Conservation (phyloP, 768 basidiomycete species). For the Austroboletus eburneus region DNA sequence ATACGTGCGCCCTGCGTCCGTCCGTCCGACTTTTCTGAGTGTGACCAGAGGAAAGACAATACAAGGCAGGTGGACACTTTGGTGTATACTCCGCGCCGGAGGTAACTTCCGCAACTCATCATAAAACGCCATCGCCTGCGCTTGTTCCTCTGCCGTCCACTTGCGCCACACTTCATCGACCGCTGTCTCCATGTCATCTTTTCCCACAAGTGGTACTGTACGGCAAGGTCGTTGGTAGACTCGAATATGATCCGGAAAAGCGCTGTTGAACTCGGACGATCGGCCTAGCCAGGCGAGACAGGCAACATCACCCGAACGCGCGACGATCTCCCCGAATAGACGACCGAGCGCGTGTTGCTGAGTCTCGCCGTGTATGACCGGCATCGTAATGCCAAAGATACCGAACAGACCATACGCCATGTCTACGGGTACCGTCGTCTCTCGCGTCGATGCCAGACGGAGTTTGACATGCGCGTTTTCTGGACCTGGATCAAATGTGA, state of each 20-base stretch:
- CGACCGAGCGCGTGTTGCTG: slow-evolving; percentile 21
- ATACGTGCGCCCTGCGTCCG: slow-evolving; percentile 2
- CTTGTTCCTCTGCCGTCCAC: slow-evolving; percentile 5
- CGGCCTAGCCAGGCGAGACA: slow-evolving; percentile 18
- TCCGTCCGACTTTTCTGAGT: neutral
- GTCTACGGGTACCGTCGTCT: slow-evolving; percentile 16
- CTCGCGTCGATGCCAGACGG: slow-evolving; percentile 18
- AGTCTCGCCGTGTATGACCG: too few relatives aligned
- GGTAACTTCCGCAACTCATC: neutral
- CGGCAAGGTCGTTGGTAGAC: slow-evolving; percentile 5
- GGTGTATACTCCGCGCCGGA: slow-evolving; percentile 4
- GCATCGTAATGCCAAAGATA: too few relatives aligned
- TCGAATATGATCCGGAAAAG: slow-evolving; percentile 15
- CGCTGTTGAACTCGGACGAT: slow-evolving; percentile 20
- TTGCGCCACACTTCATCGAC: neutral
- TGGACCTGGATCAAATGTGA: slow-evolving; percentile 9
- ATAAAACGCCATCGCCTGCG: slow-evolving; percentile 5
- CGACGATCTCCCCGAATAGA: slow-evolving; percentile 16
- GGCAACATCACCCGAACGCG: slow-evolving; percentile 16
- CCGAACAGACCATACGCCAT: slow-evolving; percentile 22
- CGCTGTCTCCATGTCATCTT: slow-evolving; percentile 5
- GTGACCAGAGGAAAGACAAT: slow-evolving; percentile 12
- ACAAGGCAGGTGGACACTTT: slow-evolving; percentile 15
- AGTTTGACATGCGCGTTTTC: slow-evolving; percentile 13
- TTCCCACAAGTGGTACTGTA: slow-evolving; percentile 5